These are phyloP conservation scores for Candida suzukii DNA, from an alignment of 805 yeast species.

Conservation along the genomic window DNA sequence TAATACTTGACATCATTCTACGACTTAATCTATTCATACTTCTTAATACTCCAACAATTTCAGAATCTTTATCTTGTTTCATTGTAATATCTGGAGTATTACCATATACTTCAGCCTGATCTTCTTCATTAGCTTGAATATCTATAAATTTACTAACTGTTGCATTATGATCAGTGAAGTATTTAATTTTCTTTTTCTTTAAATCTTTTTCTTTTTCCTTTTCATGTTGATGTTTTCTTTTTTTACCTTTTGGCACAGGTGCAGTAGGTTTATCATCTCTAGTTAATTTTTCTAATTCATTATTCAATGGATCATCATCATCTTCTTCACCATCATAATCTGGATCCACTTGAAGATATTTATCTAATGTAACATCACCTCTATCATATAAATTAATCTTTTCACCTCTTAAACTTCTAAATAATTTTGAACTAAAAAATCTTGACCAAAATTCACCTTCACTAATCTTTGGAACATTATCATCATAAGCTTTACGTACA, in stretches of 20 bases:
- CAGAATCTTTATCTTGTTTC: constrained; percentile 58
- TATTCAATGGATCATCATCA: constrained; percentile 17
- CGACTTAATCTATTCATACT: constrained; percentile 87
- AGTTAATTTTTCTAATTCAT: not conserved
- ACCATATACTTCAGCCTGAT: constrained; percentile 70
- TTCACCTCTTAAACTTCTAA: constrained; percentile 86
- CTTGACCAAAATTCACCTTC: constrained; percentile 97
- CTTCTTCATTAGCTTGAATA: constrained; percentile 72
- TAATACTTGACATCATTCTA: constrained; percentile 60
- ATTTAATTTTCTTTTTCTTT: constrained; percentile 18
- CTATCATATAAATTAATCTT: constrained; percentile 66
- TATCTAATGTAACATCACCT: constrained; percentile 80
- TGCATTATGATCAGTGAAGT: constrained; percentile 31
- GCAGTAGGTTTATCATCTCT: not conserved
- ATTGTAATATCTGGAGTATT: constrained; percentile 86
- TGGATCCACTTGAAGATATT: constrained; percentile 66
- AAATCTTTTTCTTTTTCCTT: constrained; percentile 29
- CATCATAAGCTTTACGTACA: constrained; percentile 81
- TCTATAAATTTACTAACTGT: constrained; percentile 69
- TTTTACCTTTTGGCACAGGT: not conserved
- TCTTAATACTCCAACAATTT: constrained; percentile 67
- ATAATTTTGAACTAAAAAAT: constrained; percentile 84
- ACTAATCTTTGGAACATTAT: constrained; percentile 79
- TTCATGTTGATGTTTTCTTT: constrained; percentile 18
- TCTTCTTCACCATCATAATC: constrained; percentile 39